Evolutionary conservation across 805 yeast genomes (phyloP).

Genomic region (Sungouiozyma ichnusensis): DNA sequence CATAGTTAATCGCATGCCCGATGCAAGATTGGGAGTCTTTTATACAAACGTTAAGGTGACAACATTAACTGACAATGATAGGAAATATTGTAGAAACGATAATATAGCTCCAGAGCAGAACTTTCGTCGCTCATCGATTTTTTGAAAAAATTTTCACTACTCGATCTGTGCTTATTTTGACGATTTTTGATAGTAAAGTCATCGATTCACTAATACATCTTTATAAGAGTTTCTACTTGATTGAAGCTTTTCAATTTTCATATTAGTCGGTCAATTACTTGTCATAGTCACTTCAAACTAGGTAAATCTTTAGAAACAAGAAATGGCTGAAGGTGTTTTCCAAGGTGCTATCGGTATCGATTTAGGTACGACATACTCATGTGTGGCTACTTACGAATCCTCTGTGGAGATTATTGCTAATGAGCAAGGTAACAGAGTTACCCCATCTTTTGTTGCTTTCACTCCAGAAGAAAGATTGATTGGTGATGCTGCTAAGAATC

Average conservation of each 20-base stretch:
- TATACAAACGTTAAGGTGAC: no score
- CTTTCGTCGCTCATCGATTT: background rate
- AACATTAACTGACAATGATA: background rate
- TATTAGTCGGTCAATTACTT: background rate
- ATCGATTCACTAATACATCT: no score
- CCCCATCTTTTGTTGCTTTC: no score
- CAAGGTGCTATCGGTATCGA: constrained; percentile 99
- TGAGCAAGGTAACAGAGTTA: no score
- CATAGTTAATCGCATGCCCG: no score
- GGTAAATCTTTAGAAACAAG: background rate
- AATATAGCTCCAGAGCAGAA: background rate
- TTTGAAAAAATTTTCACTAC: background rate
- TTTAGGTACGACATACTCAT: constrained; percentile 81
- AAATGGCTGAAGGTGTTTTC: constrained; percentile 95
- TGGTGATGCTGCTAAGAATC: no score
- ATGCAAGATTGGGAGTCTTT: no score
- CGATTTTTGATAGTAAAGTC: background rate
- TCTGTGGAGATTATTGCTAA: constrained; percentile 71
- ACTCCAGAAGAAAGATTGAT: no score
- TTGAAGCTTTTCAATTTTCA: background rate
- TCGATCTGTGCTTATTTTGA: background rate
- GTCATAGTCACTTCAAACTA: background rate
- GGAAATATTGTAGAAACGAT: background rate
- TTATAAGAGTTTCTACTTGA: no score
- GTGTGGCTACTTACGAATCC: constrained; percentile 69